Evolutionary conservation across 257 asterid genomes (phyloP).

Genomic region (Plantago ovata): DNA sequence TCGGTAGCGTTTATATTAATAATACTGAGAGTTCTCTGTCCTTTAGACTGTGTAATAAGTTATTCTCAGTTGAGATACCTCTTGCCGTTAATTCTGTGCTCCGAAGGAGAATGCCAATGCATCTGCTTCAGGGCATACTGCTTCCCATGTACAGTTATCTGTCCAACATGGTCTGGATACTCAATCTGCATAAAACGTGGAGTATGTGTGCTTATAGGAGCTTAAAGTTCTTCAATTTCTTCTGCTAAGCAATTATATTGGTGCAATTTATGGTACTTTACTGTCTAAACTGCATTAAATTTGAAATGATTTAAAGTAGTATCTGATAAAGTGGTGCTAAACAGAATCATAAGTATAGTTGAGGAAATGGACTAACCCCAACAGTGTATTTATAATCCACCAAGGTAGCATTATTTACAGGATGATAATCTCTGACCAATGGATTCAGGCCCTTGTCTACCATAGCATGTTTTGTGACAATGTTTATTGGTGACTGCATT

Average conservation of each 20-base stretch:
- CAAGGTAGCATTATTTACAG: slow-evolving; percentile 52
- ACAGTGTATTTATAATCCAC: slow-evolving; percentile 58
- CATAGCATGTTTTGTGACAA: slow-evolving; percentile 27
- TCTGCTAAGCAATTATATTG: no score
- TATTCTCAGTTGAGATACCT: slow-evolving; percentile 18
- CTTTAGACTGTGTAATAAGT: no score
- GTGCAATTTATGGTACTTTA: no score
- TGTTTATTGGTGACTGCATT: slow-evolving; percentile 68
- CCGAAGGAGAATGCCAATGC: slow-evolving; percentile 80
- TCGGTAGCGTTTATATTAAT: no score
- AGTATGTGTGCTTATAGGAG: no score
- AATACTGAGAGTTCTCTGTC: not conserved
- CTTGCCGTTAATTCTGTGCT: slow-evolving; percentile 50
- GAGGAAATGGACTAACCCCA: slow-evolving; percentile 41
- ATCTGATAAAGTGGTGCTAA: no score
- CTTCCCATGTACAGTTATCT: slow-evolving; percentile 43
- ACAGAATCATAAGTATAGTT: not conserved
- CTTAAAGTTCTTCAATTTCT: not conserved
- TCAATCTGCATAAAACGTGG: slow-evolving; percentile 47
- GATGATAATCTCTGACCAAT: slow-evolving; percentile 38
- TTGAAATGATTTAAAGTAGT: no score
- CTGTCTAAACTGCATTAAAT: no score
- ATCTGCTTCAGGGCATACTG: slow-evolving; percentile 48
- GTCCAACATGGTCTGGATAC: slow-evolving; percentile 56
- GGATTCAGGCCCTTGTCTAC: slow-evolving; percentile 41